Conservation (phyloP, 1,139 yeast species). For the Spathaspora sp. region DNA sequence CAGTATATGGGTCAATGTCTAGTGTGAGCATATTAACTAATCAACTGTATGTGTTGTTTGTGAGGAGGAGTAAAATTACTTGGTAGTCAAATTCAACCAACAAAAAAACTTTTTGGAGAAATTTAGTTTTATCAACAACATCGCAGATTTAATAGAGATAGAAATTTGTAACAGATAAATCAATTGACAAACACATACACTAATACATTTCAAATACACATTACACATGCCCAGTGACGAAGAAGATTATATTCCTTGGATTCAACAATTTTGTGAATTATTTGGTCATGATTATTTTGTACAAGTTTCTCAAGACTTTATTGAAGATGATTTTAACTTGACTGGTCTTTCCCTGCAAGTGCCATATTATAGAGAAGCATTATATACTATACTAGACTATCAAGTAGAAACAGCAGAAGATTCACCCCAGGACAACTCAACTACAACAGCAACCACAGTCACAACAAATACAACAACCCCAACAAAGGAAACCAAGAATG, state of each 20-base stretch:
- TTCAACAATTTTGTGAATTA: conserved; percentile 79
- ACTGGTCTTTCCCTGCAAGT: conserved; percentile 86
- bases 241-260: conserved; percentile 83
- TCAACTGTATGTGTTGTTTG: not conserved
- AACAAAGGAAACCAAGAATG: conserved; percentile 22
- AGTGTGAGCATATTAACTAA: conserved; percentile 6
- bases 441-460: not conserved
- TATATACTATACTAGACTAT: conserved; percentile 75
- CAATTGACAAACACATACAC: not conserved
- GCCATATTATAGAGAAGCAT: conserved; percentile 88
- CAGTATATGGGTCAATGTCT: conserved; percentile 33
- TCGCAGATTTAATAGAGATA: not conserved
- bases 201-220: no score
- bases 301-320: conserved; percentile 88
- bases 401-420: conserved; percentile 80
- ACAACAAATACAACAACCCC: conserved; percentile 4
- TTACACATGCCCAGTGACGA: conserved; percentile 42
- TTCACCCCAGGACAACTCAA: conserved; percentile 16
- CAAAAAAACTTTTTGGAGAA: not conserved
- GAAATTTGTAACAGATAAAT: not conserved
- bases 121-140: no score
- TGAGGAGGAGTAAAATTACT: not conserved
- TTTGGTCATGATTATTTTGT: conserved; percentile 94
- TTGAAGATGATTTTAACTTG: conserved; percentile 93
- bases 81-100: not conserved